Conservation (phyloP, 2,329 filamentous ascomycete genomes). For the Alternaria rosae region DNA sequence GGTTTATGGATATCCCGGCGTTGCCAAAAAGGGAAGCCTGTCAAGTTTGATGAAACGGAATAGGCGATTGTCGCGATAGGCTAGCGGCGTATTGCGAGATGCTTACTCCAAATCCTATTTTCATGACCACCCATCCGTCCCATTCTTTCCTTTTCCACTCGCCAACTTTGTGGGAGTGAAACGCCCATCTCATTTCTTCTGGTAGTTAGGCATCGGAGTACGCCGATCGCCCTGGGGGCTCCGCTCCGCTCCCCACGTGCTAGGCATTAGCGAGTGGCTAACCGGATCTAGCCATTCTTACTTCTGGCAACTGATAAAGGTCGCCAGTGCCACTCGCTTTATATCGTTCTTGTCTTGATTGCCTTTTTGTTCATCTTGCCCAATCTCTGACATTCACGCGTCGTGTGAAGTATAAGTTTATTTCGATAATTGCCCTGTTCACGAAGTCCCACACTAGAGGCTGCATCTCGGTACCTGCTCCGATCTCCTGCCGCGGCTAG, state of each 20-base stretch:
- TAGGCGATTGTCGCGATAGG: slow-evolving; percentile 9
- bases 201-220: slow-evolving; percentile 20
- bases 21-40: slow-evolving; percentile 18
- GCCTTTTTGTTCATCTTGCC: neutral
- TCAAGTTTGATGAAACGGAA: slow-evolving; percentile 3
- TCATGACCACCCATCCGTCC: neutral
- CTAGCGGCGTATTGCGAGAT: slow-evolving; percentile 21
- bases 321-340: neutral
- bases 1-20: slow-evolving; percentile 31
- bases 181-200: slow-evolving; percentile 14
- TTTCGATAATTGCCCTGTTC: neutral
- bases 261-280: slow-evolving; percentile 27
- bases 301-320: slow-evolving; percentile 25
- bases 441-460: neutral
- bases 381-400: neutral
- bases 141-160: neutral
- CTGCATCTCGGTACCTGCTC: neutral
- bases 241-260: slow-evolving; percentile 25
- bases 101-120: neutral
- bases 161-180: neutral
- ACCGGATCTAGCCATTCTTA: slow-evolving; percentile 11
- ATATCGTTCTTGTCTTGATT: neutral
- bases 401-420: neutral
- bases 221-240: slow-evolving; percentile 19
- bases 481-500: neutral